Conservation (phyloP, 2,329 filamentous ascomycete genomes). For the Coleophoma crateriformis region DNA sequence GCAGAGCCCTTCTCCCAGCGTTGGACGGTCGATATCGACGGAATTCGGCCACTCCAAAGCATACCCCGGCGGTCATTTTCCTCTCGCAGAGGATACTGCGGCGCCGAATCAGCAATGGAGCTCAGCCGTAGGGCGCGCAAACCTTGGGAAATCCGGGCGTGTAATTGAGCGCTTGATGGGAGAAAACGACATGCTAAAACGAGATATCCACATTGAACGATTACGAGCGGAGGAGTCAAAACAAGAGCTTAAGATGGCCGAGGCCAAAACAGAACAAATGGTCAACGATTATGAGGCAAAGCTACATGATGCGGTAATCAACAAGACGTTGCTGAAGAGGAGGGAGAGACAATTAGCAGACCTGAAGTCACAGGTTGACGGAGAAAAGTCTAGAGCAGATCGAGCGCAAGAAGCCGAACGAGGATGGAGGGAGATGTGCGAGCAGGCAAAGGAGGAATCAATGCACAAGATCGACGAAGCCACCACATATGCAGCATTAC, state of each 20-base stretch:
- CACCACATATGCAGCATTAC: slow-evolving; percentile 56
- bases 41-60: slow-evolving; percentile 22
- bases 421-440: slow-evolving; percentile 58
- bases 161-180: slow-evolving; percentile 78
- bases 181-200: slow-evolving; percentile 72
- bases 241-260: slow-evolving; percentile 59
- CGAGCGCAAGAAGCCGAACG: slow-evolving; percentile 55
- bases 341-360: slow-evolving; percentile 72
- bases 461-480: slow-evolving; percentile 62
- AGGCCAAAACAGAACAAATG: slow-evolving; percentile 66
- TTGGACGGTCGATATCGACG: slow-evolving; percentile 21
- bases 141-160: slow-evolving; percentile 67
- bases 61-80: slow-evolving; percentile 13
- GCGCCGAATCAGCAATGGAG: slow-evolving; percentile 42
- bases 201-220: slow-evolving; percentile 64
- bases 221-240: slow-evolving; percentile 65
- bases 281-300: slow-evolving; percentile 64
- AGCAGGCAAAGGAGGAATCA: slow-evolving; percentile 53
- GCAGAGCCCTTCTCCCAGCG: slow-evolving; percentile 11
- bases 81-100: slow-evolving; percentile 10
- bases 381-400: slow-evolving; percentile 56
- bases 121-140: slow-evolving; percentile 63
- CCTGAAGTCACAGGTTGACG: slow-evolving; percentile 56
- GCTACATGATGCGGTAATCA: slow-evolving; percentile 64
- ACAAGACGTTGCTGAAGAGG: slow-evolving; percentile 63